Conservation (phyloP, 2,329 filamentous ascomycete species). For the Stagonosporopsis chrysanthemi region DNA sequence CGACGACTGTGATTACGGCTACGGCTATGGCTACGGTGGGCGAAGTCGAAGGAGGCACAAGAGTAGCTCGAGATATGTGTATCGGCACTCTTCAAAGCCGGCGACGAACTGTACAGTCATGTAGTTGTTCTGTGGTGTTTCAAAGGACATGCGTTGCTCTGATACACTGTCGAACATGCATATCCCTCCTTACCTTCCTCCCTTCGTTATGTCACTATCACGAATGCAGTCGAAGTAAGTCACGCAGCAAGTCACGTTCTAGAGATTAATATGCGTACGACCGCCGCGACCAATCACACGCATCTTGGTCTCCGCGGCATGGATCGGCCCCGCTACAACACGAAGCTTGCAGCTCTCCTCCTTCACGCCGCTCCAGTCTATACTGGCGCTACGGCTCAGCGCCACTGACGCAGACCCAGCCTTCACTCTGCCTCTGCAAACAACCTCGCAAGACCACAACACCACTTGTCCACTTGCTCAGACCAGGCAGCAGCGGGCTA, state of each 20-base stretch:
- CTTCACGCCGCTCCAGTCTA: slow-evolving; percentile 21
- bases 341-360: slow-evolving; percentile 19
- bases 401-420: slow-evolving; percentile 15
- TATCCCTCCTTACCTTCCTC: not conserved
- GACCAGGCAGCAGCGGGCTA: slow-evolving; percentile 18
- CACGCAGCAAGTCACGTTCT: slow-evolving; percentile 18
- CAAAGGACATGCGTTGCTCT: not conserved
- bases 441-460: slow-evolving; percentile 6
- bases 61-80: slow-evolving; percentile 29
- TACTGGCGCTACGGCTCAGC: slow-evolving; percentile 18
- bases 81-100: slow-evolving; percentile 30
- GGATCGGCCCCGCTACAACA: slow-evolving; percentile 18
- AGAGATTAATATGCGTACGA: slow-evolving; percentile 15
- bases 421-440: not conserved
- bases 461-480: slow-evolving; percentile 7
- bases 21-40: slow-evolving; percentile 4
- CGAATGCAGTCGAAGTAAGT: slow-evolving; percentile 2
- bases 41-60: slow-evolving; percentile 26
- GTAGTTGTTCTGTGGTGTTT: slow-evolving; percentile 10
- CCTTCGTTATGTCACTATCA: not conserved
- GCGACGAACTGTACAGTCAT: slow-evolving; percentile 33
- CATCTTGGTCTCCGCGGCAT: slow-evolving; percentile 15
- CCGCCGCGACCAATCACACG: slow-evolving; percentile 12
- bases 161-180: not conserved
- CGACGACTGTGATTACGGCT: slow-evolving; percentile 8